Conservation (phyloP, 202 grass and related monocot species). For the Panicum virgatum region DNA sequence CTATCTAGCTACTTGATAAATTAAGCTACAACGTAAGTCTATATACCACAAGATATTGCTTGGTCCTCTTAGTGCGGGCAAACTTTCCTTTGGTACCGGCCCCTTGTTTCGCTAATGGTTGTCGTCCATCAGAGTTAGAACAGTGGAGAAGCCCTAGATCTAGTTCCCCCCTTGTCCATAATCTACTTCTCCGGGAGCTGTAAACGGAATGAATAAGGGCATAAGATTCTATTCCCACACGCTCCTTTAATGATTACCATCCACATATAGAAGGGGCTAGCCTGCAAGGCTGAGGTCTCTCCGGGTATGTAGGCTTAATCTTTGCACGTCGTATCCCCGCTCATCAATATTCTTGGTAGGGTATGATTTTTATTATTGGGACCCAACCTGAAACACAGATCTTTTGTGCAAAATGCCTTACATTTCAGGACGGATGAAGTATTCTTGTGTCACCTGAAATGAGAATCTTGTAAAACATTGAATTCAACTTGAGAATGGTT, state of each 20-base stretch:
- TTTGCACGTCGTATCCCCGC: slow-evolving; percentile 14
- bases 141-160: slow-evolving; percentile 29
- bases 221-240: slow-evolving; percentile 31
- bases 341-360: background rate
- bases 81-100: background rate
- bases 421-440: too few relatives aligned
- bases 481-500: background rate
- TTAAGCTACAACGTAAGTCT: slow-evolving; percentile 12
- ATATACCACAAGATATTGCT: slow-evolving; percentile 9
- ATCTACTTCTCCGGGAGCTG: slow-evolving; percentile 17
- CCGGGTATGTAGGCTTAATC: slow-evolving; percentile 13
- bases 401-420: background rate
- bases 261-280: slow-evolving; percentile 26
- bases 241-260: slow-evolving; percentile 19
- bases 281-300: background rate
- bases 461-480: background rate
- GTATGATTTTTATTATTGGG: background rate
- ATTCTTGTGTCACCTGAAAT: background rate
- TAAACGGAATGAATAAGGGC: slow-evolving; percentile 28
- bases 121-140: slow-evolving; percentile 21
- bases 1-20: slow-evolving; percentile 12
- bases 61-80: background rate
- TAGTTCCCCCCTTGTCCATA: slow-evolving; percentile 26
- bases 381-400: background rate
- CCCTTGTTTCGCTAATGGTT: slow-evolving; percentile 16